phyloP scores from a whole-genome alignment of 1,284 basidiomycete species.

The Exobasidium cylindrosporum region DNA sequence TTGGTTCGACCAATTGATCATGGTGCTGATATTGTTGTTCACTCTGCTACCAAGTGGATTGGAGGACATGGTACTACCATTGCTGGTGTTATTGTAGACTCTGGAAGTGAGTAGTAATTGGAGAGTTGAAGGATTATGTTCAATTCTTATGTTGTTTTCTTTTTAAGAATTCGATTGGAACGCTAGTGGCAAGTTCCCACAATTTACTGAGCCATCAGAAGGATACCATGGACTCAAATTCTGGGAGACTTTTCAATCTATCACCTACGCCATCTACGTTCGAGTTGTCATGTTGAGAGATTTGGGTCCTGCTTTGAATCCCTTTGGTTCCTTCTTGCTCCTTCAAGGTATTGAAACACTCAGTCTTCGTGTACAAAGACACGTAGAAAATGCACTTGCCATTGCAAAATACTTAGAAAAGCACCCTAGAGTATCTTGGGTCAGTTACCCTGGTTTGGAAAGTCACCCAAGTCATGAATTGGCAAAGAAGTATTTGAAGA shows the following conservation, averaged over 20 bases:
- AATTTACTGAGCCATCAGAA: slow-evolving; percentile 75
- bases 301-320: slow-evolving; percentile 71
- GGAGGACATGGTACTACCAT: slow-evolving; percentile 86
- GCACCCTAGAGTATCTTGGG: slow-evolving; percentile 73
- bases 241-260: slow-evolving; percentile 67
- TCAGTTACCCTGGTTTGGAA: slow-evolving; percentile 73
- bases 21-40: slow-evolving; percentile 81
- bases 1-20: slow-evolving; percentile 71
- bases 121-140: background rate
- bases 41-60: slow-evolving; percentile 88
- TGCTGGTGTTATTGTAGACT: slow-evolving; percentile 76
- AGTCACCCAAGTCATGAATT: slow-evolving; percentile 66
- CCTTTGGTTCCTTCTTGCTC: slow-evolving; percentile 78
- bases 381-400: slow-evolving; percentile 71
- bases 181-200: slow-evolving; percentile 71
- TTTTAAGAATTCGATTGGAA: slow-evolving; percentile 71
- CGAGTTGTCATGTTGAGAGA: slow-evolving; percentile 75
- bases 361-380: slow-evolving; percentile 72
- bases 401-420: slow-evolving; percentile 72
- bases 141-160: background rate
- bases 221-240: slow-evolving; percentile 71
- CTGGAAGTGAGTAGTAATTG: slow-evolving; percentile 62
- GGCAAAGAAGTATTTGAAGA: slow-evolving; percentile 60
- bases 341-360: slow-evolving; percentile 83
- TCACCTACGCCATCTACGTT: slow-evolving; percentile 72